Percentiles rank a stretch among this genome's conserved stretches.
Evolutionary conservation across 805 yeast genomes (phyloP).

Genomic region (Yarrowia divulgata): DNA sequence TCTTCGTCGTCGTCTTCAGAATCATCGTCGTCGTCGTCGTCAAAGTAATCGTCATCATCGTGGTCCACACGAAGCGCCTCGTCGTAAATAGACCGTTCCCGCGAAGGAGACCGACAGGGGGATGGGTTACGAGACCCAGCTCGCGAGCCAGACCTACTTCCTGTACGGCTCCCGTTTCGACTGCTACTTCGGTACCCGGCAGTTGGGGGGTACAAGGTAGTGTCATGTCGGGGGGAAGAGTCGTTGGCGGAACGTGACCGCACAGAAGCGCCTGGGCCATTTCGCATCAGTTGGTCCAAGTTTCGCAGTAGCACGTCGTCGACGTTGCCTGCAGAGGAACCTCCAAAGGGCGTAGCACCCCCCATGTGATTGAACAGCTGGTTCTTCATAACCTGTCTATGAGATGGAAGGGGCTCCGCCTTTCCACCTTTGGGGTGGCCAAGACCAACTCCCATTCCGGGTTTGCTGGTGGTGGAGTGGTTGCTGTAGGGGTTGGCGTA

Average conservation of each 20-base stretch:
- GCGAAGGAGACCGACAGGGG: conserved; percentile 9
- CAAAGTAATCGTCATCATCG: conserved; percentile 40
- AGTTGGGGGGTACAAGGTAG: conserved; percentile 14
- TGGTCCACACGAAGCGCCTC: conserved; percentile 37
- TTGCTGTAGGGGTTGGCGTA: conserved; percentile 17
- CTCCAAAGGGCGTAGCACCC: conserved; percentile 27
- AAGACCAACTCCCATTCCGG: conserved; percentile 33
- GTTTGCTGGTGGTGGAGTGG: conserved; percentile 32
- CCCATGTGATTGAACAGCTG: conserved; percentile 29
- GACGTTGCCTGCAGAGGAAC: conserved; percentile 23
- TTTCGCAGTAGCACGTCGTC: conserved; percentile 31
- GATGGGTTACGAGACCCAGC: conserved; percentile 30
- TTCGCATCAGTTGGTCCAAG: conserved; percentile 32
- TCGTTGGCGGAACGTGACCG: conserved; percentile 33
- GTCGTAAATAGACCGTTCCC: conserved; percentile 15
- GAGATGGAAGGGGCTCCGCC: conserved; percentile 4
- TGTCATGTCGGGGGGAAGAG: conserved; percentile 25
- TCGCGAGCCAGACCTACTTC: conserved; percentile 29
- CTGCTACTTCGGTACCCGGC: conserved; percentile 39
- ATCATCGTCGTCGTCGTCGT: conserved; percentile 52
- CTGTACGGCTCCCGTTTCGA: conserved; percentile 37
- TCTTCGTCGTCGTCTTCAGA: conserved; percentile 68
- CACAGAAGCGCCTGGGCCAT: conserved; percentile 33
- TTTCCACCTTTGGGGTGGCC: conserved; percentile 23
- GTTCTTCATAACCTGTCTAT: conserved; percentile 15